Evolutionary conservation across 345 rosid genomes (phyloP), one percentile per base, ranked within the genome.

Genomic region (Lepidium africanum): DNA sequence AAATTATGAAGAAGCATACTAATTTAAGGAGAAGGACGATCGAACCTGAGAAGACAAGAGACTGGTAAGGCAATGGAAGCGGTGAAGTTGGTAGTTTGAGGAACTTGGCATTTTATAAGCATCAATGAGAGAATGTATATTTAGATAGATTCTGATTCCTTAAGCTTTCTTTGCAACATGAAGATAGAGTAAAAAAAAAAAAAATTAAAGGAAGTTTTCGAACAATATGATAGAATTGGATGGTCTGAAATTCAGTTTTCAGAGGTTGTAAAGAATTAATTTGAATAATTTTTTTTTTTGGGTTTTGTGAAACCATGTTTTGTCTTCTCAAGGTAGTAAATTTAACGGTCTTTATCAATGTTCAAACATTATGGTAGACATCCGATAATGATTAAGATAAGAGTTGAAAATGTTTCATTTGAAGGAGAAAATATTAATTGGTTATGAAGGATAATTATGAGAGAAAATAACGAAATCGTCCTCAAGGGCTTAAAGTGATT

Each of bases 401-500:
- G 35, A 15, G 48, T 51, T 13, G 67, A 67, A 51, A 67, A 49
- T 35, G 42, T 67, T 67, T 73, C 67, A 52, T 62, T 48, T 41
- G 72, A 53, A 60, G 50, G 42, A 59, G 57, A 65, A 59, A 66
- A 56, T 25, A 37, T 30, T 30, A 30, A 30, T 5, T 30, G 7
- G 37, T 47, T 10, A 19, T 38, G 8, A 52, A 16, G 46, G 14
- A 65, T 46, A 27, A 38, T 42, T 14, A 40, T 57, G 39, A 51
- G 45, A 46, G 46, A 58, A 81, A 81, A 69, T 74, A 42, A 70
- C 72, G 48, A 41, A 76, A 75, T 69, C 69, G 63, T 74, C 63
- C 42, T 33, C 19, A 17, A 65, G 25, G 68, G 73, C 76, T 76
- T 71, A 71, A 66, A 64, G 72, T 76, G 77, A 82, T 86, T 82